Percentiles rank a stretch among this genome's conserved stretches.
phyloP scores from a whole-genome alignment of 2,329 filamentous ascomycete genomes.

The Beauveria sp. region DNA sequence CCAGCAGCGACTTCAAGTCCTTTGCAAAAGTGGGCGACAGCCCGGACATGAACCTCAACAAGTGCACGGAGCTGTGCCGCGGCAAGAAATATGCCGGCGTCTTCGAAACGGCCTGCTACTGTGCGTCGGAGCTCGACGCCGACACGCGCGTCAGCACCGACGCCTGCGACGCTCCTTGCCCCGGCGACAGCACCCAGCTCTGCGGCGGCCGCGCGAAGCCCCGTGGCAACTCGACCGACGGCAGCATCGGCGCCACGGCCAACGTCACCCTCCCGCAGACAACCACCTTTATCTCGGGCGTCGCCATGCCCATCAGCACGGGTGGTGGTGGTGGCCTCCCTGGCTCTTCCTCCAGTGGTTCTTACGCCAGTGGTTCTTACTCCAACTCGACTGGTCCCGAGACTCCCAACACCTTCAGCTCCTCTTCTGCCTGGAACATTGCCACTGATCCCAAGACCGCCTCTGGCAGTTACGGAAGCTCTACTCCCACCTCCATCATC shows the following conservation, averaged over 20 bases:
- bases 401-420: not conserved
- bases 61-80: constrained; percentile 31
- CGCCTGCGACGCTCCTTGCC: constrained; percentile 32
- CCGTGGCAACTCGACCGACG: not conserved
- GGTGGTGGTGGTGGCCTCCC: no score
- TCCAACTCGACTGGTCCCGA: not conserved
- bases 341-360: no score
- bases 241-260: not conserved
- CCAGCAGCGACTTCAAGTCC: constrained; percentile 25
- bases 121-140: constrained; percentile 31
- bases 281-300: constrained; percentile 8
- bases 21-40: constrained; percentile 25
- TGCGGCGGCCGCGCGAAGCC: constrained; percentile 32
- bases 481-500: not conserved
- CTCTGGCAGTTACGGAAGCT: not conserved
- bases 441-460: not conserved
- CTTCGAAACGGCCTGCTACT: constrained; percentile 36
- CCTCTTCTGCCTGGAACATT: not conserved
- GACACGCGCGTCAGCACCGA: constrained; percentile 29
- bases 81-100: constrained; percentile 31
- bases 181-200: constrained; percentile 27
- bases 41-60: constrained; percentile 30
- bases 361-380: not conserved
- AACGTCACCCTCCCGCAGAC: not conserved
- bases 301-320: not conserved